Percentiles rank a stretch among this genome's conserved stretches.
Evolutionary conservation across 352 stramenopile genomes (phyloP).

Genomic region (Phytopythium oedochilum): DNA sequence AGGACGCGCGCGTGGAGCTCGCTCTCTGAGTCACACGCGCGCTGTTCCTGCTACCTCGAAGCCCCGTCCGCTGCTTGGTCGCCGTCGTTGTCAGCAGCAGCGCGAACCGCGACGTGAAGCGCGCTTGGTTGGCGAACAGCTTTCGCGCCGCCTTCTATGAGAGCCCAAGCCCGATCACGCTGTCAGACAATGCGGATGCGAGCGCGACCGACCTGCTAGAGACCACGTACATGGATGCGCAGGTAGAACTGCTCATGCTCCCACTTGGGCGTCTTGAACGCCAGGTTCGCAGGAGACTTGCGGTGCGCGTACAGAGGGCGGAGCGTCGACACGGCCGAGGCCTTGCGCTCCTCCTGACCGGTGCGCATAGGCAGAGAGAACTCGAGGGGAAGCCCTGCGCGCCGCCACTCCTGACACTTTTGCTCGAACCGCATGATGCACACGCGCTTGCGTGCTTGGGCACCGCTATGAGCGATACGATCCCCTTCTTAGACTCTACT

Average conservation of each 20-base stretch:
- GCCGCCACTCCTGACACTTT: slow-evolving; percentile 32
- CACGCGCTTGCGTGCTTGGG: slow-evolving; percentile 43
- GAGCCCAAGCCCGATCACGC: too few species aligned
- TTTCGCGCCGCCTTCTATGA: slow-evolving; percentile 31
- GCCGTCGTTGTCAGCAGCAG: not conserved
- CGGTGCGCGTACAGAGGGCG: slow-evolving; percentile 33
- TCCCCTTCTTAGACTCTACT: too few species aligned
- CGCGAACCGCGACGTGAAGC: slow-evolving; percentile 1
- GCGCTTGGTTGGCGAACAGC: slow-evolving; percentile 15
- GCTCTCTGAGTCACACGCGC: not conserved
- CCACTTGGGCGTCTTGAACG: slow-evolving; percentile 41
- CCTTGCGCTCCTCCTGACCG: not conserved
- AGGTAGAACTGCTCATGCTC: slow-evolving; percentile 42
- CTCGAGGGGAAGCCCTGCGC: slow-evolving; percentile 28
- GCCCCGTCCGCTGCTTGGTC: not conserved
- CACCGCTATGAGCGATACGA: too few species aligned
- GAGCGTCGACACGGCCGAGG: slow-evolving; percentile 16
- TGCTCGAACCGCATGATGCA: slow-evolving; percentile 47
- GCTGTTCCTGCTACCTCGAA: not conserved
- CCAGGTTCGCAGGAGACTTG: slow-evolving; percentile 25
- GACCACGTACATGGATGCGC: slow-evolving; percentile 32
- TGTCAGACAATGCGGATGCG: not conserved
- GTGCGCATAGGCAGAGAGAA: slow-evolving; percentile 35
- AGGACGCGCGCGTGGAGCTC: not conserved
- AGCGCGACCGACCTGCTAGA: not conserved